Conservation (phyloP, 2,329 filamentous ascomycete species). For the Exserohilum turcica region DNA sequence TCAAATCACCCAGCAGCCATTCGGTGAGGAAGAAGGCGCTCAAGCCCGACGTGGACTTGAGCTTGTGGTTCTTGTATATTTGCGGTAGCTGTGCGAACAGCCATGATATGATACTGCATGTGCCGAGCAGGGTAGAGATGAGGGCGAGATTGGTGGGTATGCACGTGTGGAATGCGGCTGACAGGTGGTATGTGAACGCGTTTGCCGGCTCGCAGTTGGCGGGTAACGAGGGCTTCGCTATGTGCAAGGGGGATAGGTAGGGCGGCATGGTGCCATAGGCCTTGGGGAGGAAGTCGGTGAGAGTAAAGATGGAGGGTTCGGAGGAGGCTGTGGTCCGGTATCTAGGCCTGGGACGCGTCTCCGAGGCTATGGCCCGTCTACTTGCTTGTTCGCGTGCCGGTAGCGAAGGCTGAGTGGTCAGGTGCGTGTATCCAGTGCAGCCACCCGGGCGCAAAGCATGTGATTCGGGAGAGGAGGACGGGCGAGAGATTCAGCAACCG, state of each 20-base stretch:
- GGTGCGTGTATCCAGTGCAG: slow-evolving; percentile 34
- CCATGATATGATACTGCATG: slow-evolving; percentile 69
- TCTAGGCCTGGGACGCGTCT: neutral
- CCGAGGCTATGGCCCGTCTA: neutral
- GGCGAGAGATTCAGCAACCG: neutral
- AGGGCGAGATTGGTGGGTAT: slow-evolving; percentile 67
- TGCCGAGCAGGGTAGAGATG: slow-evolving; percentile 64
- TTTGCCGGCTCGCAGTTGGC: slow-evolving; percentile 65
- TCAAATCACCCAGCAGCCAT: slow-evolving; percentile 68
- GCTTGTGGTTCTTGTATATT: slow-evolving; percentile 69
- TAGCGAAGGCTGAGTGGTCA: slow-evolving; percentile 24
- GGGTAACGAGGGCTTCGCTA: slow-evolving; percentile 55
- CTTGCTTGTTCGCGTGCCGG: slow-evolving; percentile 3
- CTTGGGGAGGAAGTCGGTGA: slow-evolving; percentile 17
- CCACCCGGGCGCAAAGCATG: slow-evolving; percentile 35
- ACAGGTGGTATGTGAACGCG: slow-evolving; percentile 62
- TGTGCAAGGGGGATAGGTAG: slow-evolving; percentile 38
- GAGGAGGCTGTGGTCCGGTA: neutral
- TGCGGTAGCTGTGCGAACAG: slow-evolving; percentile 72
- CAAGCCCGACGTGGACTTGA: slow-evolving; percentile 68
- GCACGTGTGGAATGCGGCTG: slow-evolving; percentile 65
- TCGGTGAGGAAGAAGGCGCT: slow-evolving; percentile 69
- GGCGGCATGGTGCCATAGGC: slow-evolving; percentile 43
- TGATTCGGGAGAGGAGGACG: neutral
- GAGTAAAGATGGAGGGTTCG: slow-evolving; percentile 1